Conservation (phyloP, 805 yeast genomes). For the Ogataea pignaliae region DNA sequence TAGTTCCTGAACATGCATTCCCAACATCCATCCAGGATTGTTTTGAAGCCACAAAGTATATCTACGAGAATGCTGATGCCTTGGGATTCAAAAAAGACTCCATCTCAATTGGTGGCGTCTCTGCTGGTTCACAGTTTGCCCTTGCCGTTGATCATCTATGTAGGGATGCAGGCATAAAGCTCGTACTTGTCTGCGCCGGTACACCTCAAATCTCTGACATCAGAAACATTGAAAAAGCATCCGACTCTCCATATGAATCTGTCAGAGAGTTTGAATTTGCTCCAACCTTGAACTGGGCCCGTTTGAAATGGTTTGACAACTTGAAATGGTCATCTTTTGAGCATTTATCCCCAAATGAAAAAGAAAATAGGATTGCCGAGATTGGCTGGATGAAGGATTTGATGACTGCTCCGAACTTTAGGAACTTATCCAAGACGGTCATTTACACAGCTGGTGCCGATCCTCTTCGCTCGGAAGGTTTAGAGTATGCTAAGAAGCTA, state of each 20-base stretch:
- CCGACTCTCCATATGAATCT: conserved; percentile 26
- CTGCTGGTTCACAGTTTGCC: conserved; percentile 24
- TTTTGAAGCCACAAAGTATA: conserved; percentile 25
- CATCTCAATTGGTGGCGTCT: conserved; percentile 26
- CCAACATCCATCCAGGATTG: conserved; percentile 29
- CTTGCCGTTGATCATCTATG: conserved; percentile 28
- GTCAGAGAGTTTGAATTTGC: conserved; percentile 28
- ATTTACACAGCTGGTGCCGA: conserved; percentile 31
- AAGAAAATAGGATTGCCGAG: conserved; percentile 15
- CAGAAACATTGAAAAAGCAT: conserved; percentile 17
- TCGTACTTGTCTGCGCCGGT: conserved; percentile 27
- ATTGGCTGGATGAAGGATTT: conserved; percentile 30
- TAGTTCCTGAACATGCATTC: conserved; percentile 27
- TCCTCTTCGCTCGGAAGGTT: conserved; percentile 32
- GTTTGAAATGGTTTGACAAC: conserved; percentile 28
- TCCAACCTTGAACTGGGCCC: conserved; percentile 30
- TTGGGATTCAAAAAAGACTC: conserved; percentile 18
- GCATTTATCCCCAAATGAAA: conserved; percentile 14
- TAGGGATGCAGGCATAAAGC: conserved; percentile 22
- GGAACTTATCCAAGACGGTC: conserved; percentile 25
- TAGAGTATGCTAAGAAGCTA: conserved; percentile 27
- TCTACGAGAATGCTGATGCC: conserved; percentile 19
- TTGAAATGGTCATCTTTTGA: conserved; percentile 25
- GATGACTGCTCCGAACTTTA: conserved; percentile 26
- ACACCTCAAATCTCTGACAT: conserved; percentile 32